Evolutionary conservation across 1,284 basidiomycete species (phyloP), one percentile per base, ranked within the genome.

Genomic region (Cryptococcus sp.): DNA sequence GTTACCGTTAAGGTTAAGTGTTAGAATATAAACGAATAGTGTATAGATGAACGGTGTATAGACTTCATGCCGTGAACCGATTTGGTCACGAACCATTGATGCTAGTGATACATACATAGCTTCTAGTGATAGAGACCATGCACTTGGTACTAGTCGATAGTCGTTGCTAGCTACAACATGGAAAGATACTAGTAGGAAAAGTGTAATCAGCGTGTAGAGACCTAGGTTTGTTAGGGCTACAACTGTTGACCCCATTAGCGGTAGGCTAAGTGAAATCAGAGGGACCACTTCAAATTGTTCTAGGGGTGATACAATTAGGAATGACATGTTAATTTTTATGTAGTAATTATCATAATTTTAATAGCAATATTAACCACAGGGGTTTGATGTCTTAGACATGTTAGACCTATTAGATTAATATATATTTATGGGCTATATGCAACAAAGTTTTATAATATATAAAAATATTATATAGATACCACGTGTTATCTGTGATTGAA

Each of bases 1-100:
- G 52, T 72, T 72, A 61, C 68, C 68, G 53, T 61, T 69, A 48
- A 72, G 58, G 58, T 72, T 72, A 58, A 65, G 61, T 46, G 71
- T 54, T 43, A 70, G 53, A 47, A 72, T 60, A 50, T 69, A 71
- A 55, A 71, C 59, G 55, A 71, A 70, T 59, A 72, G 60, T 35
- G 62, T 58, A 54, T 71, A 72, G 45, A 71, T 70, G 48, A 71
- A 70, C 37, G 69, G 69, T 50, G 67, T 56, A 54, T 67, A 70
- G 47, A 66, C 57, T 60, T 71, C 67, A 52, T 68, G 65, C 31
- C 53, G 52, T 49, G 60, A 41, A 51, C 69, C 69, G 47, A 72
- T 69, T 69, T 71, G 69, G 48, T 62, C 62, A 55, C 64, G 67
- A 43, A 71, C 69, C 57, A 71, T 68, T 40, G 53, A 53, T 49